Conservation (phyloP, 116 monocot species). For the Zostera marina region DNA sequence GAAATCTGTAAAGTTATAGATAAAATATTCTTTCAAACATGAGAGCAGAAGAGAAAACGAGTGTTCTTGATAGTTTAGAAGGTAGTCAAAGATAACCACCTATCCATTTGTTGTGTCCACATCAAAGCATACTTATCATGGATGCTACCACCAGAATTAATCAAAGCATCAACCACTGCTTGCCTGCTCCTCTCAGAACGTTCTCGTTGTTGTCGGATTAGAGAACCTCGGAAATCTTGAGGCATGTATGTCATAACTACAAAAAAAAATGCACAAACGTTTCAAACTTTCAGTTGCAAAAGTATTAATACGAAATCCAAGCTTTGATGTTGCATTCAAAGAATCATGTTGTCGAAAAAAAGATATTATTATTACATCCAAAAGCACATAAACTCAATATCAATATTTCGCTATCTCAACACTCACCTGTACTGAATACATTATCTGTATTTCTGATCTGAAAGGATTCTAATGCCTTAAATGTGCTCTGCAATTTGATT, state of each 20-base stretch:
- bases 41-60: neutral
- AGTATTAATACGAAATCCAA: neutral
- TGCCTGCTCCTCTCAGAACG: constrained; percentile 91
- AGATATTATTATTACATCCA: neutral
- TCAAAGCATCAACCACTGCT: constrained; percentile 77
- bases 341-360: neutral
- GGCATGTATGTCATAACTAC: constrained; percentile 99
- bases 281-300: neutral
- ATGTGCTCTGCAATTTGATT: constrained; percentile 31
- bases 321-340: neutral
- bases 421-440: constrained; percentile 81
- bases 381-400: neutral
- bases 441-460: constrained; percentile 78
- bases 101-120: constrained; percentile 98
- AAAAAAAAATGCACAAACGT: neutral
- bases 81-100: constrained; percentile 20
- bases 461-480: constrained; percentile 43
- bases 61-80: no score
- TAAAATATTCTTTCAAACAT: constrained; percentile 1
- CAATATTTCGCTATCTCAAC: no score
- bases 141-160: constrained; percentile 80
- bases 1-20: neutral
- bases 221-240: constrained; percentile 88
- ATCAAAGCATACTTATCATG: constrained; percentile 76
- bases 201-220: constrained; percentile 83